These are phyloP conservation scores for Xylaria longipes DNA, from an alignment of 495 filamentous ascomycete species.

Conservation along the genomic window DNA sequence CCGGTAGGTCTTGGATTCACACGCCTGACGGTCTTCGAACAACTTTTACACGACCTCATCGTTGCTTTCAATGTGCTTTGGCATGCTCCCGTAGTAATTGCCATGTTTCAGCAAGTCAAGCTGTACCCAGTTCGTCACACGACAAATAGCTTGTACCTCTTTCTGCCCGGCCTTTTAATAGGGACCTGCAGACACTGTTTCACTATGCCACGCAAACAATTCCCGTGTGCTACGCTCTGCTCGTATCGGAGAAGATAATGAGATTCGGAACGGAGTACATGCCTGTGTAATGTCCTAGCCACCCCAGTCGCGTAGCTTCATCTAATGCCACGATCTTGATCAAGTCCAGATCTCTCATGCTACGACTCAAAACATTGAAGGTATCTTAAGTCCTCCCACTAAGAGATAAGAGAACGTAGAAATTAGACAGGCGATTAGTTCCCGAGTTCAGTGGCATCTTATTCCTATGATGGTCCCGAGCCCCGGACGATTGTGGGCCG, in stretches of 20 bases:
- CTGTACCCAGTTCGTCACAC: not conserved
- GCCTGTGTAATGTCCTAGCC: not conserved
- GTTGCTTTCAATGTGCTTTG: too few species aligned
- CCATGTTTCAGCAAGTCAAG: not conserved
- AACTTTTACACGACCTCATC: too few species aligned
- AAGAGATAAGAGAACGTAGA: not conserved
- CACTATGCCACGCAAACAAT: slow-evolving; percentile 1
- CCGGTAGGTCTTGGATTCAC: too few species aligned
- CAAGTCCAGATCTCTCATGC: not conserved
- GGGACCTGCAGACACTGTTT: not conserved
- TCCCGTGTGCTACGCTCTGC: not conserved
- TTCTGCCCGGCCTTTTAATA: not conserved
- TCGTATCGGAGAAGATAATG: not conserved
- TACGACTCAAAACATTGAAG: not conserved
- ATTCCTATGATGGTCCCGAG: not conserved
- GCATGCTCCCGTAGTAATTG: not conserved
- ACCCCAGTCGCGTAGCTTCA: not conserved
- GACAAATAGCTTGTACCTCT: not conserved
- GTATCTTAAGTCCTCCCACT: not conserved
- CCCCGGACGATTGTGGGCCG: not conserved
- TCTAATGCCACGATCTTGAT: not conserved
- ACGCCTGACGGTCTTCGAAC: not conserved
- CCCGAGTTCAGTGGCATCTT: not conserved
- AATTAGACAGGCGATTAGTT: not conserved
- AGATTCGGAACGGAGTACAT: not conserved